A percentile compares a stretch with the other conserved stretches of the same genome.
phyloP scores from a whole-genome alignment of 108 stramenopile genomes.

The Discostella pseudostelligera region DNA sequence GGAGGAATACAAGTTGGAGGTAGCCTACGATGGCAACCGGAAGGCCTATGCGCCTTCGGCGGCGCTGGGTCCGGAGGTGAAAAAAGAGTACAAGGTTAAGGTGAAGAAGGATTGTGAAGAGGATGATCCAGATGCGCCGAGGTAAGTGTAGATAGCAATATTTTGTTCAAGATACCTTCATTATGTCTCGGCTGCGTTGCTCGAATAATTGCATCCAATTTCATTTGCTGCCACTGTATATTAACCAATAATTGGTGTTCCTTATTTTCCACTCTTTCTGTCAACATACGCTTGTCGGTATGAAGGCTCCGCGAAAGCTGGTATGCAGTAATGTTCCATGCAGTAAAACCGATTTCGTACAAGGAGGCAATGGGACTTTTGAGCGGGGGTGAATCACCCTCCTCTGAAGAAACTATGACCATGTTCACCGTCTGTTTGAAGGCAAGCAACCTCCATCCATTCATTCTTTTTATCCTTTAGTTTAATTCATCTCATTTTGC shows the following conservation, averaged over 20 bases:
- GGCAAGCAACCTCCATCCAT: not conserved
- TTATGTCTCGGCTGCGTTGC: not conserved
- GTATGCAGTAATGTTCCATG: constrained; percentile 4
- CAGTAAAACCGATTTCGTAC: constrained; percentile 4
- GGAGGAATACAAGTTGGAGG: constrained; percentile 6
- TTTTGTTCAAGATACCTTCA: too few relatives aligned
- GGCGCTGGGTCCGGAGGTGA: not conserved
- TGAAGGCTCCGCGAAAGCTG: constrained; percentile 4
- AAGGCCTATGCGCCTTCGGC: constrained; percentile 1
- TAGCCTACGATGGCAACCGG: constrained; percentile 5
- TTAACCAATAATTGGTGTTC: not conserved
- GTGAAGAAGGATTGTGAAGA: constrained; percentile 14
- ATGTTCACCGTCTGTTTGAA: constrained; percentile 8
- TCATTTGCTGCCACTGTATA: too few relatives aligned
- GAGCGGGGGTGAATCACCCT: not conserved
- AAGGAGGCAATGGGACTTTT: not conserved
- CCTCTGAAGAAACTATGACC: constrained; percentile 4
- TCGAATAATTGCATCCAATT: not conserved
- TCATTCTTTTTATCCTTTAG: not conserved
- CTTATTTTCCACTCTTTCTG: too few relatives aligned
- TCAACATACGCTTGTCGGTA: not conserved
- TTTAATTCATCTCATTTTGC: not conserved
- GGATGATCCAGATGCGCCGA: constrained; percentile 6
- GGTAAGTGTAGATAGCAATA: not conserved
- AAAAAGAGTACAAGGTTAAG: constrained; percentile 8